Base-by-base conservation (phyloP, 495 filamentous ascomycete species). In the Penicillium canescens region DNA sequence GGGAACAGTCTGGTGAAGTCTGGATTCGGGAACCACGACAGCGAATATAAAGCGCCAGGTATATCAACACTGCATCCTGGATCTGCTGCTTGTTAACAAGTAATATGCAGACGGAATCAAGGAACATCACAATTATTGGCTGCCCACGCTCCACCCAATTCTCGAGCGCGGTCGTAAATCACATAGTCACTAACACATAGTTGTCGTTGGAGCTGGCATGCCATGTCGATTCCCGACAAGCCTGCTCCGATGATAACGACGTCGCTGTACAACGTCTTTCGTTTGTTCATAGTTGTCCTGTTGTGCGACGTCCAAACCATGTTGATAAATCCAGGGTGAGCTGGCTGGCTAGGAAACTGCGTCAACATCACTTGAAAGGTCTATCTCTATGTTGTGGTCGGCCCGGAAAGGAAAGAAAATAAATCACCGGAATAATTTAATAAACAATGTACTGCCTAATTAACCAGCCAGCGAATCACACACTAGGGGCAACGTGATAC, bases 161-260 rank as follows among this genome's bases (percentile, higher is more conserved):
- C 54, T 3, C 39, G 24, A 43, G 54, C 47, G 23, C 66, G 60
- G 35, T 69, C 66, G 28, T 66, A 69, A 28, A 69, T 64, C 13
- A 56, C 50, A 46, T 51, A 69, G 41, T 64, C 45, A n/a, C 39
- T 21, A 3, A 66, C 39, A 20, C 60, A 60, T 20, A 59, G 60
- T 41, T 56, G 52, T 12, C 54, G 26, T 37, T 48, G 54, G 12
- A 69, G 56, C 23, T 62, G 54, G 28, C 63, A 67, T 38, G 59
- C 67, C 52, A 63, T 65, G 39, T 58, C 55, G 12, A 70, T 52
- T 24, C 67, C 67, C 8, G 59, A 60, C 12, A 70, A 47, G 36
- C 67, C 67, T 6, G 56, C 65, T 14, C 65, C 65, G 46, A 65
- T 61, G 11, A 68, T 68, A 50, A 68, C 52, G 16, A 68, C 59